phyloP scores from a whole-genome alignment of 495 filamentous ascomycete genomes.

The Pyrenopolyporus hunteri region DNA sequence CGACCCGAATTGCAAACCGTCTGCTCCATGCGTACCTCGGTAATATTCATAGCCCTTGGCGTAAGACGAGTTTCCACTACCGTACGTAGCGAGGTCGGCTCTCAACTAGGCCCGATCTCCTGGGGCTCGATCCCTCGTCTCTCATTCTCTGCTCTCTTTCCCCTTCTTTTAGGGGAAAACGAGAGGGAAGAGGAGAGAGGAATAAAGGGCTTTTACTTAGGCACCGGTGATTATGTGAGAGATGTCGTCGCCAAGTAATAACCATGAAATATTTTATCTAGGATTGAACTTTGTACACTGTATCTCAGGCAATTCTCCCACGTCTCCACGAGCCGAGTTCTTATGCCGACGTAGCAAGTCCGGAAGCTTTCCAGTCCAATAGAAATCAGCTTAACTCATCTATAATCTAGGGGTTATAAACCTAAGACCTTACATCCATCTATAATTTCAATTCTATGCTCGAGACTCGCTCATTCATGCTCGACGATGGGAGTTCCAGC shows the following conservation, averaged over 20 bases:
- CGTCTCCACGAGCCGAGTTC: background rate
- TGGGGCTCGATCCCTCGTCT: too few species aligned
- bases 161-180: too few species aligned
- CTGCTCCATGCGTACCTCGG: background rate
- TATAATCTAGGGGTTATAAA: too few species aligned
- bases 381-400: too few species aligned
- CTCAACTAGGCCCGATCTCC: background rate
- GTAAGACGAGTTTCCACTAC: slow-evolving; percentile 9
- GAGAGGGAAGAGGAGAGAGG: too few species aligned
- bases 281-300: slow-evolving; percentile 1
- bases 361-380: too few species aligned
- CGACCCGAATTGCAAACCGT: slow-evolving; percentile 16
- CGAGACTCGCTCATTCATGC: background rate
- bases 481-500: background rate
- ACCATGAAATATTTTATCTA: background rate
- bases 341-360: background rate
- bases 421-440: too few species aligned
- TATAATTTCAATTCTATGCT: too few species aligned
- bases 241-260: background rate
- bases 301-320: background rate
- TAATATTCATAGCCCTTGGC: background rate
- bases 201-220: background rate
- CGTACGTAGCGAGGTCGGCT: slow-evolving; percentile 5
- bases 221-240: background rate
- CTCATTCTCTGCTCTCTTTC: too few species aligned